Base-by-base conservation (phyloP, 768 basidiomycete genomes). In the Lactarius indigo region DNA sequence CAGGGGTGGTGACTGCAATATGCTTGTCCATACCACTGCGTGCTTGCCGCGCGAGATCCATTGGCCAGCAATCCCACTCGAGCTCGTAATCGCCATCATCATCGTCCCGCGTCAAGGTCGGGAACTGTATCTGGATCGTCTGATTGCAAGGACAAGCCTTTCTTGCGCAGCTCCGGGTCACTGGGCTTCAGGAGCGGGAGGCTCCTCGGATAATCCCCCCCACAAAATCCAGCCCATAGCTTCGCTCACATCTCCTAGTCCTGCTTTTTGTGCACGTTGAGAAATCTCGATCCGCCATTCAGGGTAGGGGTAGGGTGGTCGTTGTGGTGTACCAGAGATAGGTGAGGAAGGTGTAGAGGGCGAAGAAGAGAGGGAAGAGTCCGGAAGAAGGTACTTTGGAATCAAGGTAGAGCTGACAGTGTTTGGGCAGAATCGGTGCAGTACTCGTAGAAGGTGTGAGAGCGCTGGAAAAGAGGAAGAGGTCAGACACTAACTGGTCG, bases 11-110 rank as follows among this genome's bases (percentile, higher is more conserved):
- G 23, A 26, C 37, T 1, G 42, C 23, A n/a, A 41, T 18, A 20
- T 61, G 35, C 55, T 60, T 64, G 63, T 31, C 56, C 18, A 37
- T 9, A n/a, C 23, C 28, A 1, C 61, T 23, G 52, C 64, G 63
- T 3, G 57, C 58, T 44, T 66, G 70, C 33, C 73, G 69, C 41
- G 54, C 60, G 58, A 74, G 66, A 35, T 74, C 73, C 18, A 33
- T 57, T 30, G 35, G 61, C 73, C 73, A 74, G 23, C 63, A 66
- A 3, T 71, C 73, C 73, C 73, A 74, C 39, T 74, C 73, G 13
- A 68, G 57, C 52, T 74, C 73, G 52, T 68, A 70, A 15, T 64
- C 70, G 6, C 8, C 20, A 30, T 66, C 66, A 10, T 64, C 61
- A 18, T 68, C 70, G 35, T 31, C 30, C 30, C n/a, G 54, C 66